Base-by-base conservation (phyloP, 1,284 basidiomycete species). In the Sanghuangporus baumii region DNA sequence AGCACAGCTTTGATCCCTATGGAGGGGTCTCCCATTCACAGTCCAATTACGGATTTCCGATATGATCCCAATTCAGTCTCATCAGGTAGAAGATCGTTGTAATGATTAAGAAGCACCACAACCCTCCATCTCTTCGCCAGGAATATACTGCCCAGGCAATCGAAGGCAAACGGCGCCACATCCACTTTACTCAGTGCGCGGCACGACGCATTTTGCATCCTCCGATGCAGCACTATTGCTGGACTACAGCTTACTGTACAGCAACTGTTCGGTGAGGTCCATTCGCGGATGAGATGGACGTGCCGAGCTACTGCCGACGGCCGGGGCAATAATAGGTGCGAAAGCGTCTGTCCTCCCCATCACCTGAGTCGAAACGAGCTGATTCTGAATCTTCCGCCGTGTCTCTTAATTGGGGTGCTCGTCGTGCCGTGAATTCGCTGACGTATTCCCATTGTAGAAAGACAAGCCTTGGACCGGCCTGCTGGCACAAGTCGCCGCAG, bases 261-360 rank as follows among this genome's bases (percentile, higher is more conserved):
- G 26, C 3, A 2, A 31, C 7, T 46, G 14, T 12, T 9, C 52
- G 40, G 34, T 36, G 26, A 16, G 54, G 31, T 16, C 34, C 51
- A 26, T 52, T 52, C 51, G 51, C 50, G 50, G 50, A 23, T 34
- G 20, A 8, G 8, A 46, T 31, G 20, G 26, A 16, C 34, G 37
- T 50, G 57, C 57, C 57, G 57, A 40, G 57, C 47, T 50, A 26
- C 23, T 50, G 43, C 57, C 57, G 57, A 20, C n/a, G 18, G 43
- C 26, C 31, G 56, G 18, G 46, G 31, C 26, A 26, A 11, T 37
- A 34, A 36, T 31, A n/a, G 40, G 56, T 59, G 57, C 23, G 57
- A 46, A 36, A 5, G 40, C 3, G 26, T 31, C 26, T 31, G 26
- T 5, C 26, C 23, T 23, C 0, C 26, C 26, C 26, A 31, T 31